Base-by-base conservation (phyloP, 257 asterid species). In the Sherardia arvensis region DNA sequence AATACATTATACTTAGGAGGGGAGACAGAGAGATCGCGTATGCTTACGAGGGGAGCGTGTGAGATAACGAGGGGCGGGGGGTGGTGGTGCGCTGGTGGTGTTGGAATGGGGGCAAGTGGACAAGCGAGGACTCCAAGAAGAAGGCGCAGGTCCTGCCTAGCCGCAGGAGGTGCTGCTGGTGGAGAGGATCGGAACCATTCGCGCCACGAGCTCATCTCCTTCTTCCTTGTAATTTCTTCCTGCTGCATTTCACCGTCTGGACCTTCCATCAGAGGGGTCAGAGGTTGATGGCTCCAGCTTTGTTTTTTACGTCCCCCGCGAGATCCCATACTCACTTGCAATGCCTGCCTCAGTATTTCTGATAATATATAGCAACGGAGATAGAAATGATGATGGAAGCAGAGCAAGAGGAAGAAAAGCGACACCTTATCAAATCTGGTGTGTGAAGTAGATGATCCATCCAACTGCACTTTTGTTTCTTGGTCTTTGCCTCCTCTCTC, bases 211-310 rank as follows among this genome's bases (percentile, higher is more conserved):
- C 81, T 81, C 38, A 33, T 10, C 75, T 83, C 94, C 66, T 83
- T 85, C 22, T 80, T 80, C 63, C 30, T 61, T 0, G 68, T 74
- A 10, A 1, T 10, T 30, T 82, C 76, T 30, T 82, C 76, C 3
- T 75, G 65, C 49, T 83, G 94, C 78, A 80, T 70, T 25, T 79
- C 84, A 1, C 81, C 75, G 72, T 85, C 95, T 2, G 96, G 96
- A 26, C 96, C 96, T 77, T 88, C 96, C 91, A 83, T 83, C 14
- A 88, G 65, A 7, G 96, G 96, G 11, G 96, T 88, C 29, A 88
- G 79, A 5, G 94, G 87, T 57, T 86, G 91, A 7, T 59, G 63
- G 8, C n/a, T 78, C 94, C 94, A 83, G 29, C 86, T 61, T 70
- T 79, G 85, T 26, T 81, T 78, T 64, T 87, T 72, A 12, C 88